Evolutionary conservation across 768 basidiomycete species (phyloP).

Genomic region (Podaxis pistillaris): DNA sequence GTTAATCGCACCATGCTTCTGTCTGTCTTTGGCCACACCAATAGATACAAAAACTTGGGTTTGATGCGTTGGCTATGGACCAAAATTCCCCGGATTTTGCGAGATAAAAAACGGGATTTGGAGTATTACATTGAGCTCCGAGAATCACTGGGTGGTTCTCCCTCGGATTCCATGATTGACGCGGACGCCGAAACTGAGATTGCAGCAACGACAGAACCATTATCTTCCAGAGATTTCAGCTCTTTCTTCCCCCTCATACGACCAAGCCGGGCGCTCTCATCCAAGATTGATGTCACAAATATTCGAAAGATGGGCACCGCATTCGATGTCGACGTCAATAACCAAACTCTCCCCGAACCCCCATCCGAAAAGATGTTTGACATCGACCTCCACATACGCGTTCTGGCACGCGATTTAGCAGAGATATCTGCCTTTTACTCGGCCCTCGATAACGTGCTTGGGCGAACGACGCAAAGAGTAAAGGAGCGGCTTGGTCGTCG

Average conservation of each 20-base stretch:
- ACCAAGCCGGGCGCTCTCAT: slow-evolving; percentile 1
- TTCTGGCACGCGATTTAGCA: slow-evolving; percentile 54
- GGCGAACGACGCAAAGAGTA: slow-evolving; percentile 55
- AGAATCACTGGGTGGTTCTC: slow-evolving; percentile 16
- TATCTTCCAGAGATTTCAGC: neutral
- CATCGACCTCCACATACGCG: slow-evolving; percentile 50
- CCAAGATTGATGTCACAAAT: neutral
- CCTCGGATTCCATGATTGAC: neutral
- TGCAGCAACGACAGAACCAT: slow-evolving; percentile 3
- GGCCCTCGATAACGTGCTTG: slow-evolving; percentile 40
- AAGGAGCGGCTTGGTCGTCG: slow-evolving; percentile 81
- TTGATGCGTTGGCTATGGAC: slow-evolving; percentile 59
- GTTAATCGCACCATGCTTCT: slow-evolving; percentile 57
- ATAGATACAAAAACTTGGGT: slow-evolving; percentile 54
- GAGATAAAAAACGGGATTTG: slow-evolving; percentile 48
- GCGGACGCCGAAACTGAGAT: slow-evolving; percentile 15
- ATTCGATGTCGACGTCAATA: slow-evolving; percentile 38
- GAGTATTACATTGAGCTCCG: slow-evolving; percentile 36
- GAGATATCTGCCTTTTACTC: slow-evolving; percentile 46
- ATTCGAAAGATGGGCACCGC: neutral
- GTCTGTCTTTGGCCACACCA: slow-evolving; percentile 56
- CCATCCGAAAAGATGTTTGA: slow-evolving; percentile 42
- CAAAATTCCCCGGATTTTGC: slow-evolving; percentile 44
- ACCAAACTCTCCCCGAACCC: slow-evolving; percentile 18
- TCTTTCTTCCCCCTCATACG: slow-evolving; percentile 7